Percentiles rank a stretch among this genome's conserved stretches.
Conservation (phyloP, 2,329 filamentous ascomycete genomes). For the Annulohypoxylon truncatum region DNA sequence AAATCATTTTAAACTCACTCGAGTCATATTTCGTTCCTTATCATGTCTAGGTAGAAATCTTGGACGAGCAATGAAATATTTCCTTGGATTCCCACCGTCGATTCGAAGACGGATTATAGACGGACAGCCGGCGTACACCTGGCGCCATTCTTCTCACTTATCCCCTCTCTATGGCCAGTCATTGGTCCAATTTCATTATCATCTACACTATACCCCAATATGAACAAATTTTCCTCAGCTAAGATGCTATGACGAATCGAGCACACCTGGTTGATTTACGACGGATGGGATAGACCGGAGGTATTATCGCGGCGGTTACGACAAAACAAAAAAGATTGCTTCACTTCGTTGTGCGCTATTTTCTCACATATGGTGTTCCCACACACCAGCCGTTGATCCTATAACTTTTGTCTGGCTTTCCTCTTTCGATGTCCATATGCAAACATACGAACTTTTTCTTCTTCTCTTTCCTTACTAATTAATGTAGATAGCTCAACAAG, state of each 20-base stretch:
- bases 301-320: slow-evolving; percentile 37
- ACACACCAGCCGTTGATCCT: slow-evolving; percentile 25
- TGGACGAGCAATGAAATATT: slow-evolving; percentile 46
- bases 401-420: slow-evolving; percentile 34
- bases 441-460: slow-evolving; percentile 35
- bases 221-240: slow-evolving; percentile 23
- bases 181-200: slow-evolving; percentile 26
- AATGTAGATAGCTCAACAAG: slow-evolving; percentile 51
- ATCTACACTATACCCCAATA: slow-evolving; percentile 36
- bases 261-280: slow-evolving; percentile 38
- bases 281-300: slow-evolving; percentile 34
- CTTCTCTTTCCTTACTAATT: slow-evolving; percentile 40
- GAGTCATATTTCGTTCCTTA: slow-evolving; percentile 27
- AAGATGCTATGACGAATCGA: slow-evolving; percentile 36
- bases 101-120: slow-evolving; percentile 47
- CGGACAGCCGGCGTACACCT: slow-evolving; percentile 36
- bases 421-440: slow-evolving; percentile 44
- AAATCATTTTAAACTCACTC: slow-evolving; percentile 35
- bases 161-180: slow-evolving; percentile 28
- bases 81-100: slow-evolving; percentile 41
- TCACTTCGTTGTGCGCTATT: slow-evolving; percentile 37
- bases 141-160: slow-evolving; percentile 30
- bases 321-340: slow-evolving; percentile 37
- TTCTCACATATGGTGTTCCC: slow-evolving; percentile 19
- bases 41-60: slow-evolving; percentile 39